Base-by-base conservation (phyloP, 352 stramenopile species). In the Globisporangium cystogenes region DNA sequence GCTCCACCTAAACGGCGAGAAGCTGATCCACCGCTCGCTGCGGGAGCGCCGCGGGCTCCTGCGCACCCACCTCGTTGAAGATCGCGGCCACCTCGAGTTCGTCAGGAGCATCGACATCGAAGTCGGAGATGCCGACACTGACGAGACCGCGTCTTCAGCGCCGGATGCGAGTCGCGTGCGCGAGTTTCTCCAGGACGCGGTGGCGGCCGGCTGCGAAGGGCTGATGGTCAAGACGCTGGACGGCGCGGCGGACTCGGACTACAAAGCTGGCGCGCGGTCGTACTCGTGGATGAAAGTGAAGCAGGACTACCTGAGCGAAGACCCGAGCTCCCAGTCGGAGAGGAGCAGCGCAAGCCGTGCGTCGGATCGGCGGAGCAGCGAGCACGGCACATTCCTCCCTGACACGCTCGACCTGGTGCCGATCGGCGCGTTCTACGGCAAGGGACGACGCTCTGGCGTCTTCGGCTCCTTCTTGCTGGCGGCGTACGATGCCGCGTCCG, bases 401-500 rank as follows among this genome's bases (percentile, higher is more conserved):
- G 82, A 93, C 51, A 89, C 96, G 18, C 79, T 99, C 23, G 98
- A 99, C 72, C 76, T 99, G 31, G 96, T 99, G n/a, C 96, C 96
- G 1, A 90, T 99, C 48, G 98, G 95, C 2, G 98, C 95, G 5
- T 99, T 98, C 68, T 86, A 98, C 56, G 98, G 98, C 35, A 90
- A 92, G 66, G 88, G 96, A 1, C 98, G 98, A 49, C 83, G 96
- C 29, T 93, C 90, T 7, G 96, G 96, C 11, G 82, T 93, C 18
- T 99, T 98, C 73, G 98, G 98, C 1, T 98, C 97, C 16, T 99
- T 99, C 65, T 73, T 99, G 3, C 79, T 99, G 58, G 98, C 97
- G 20, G 97, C 90, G 44, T 99, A 98, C 68, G 95, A 99, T 62
- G 65, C 86, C 8, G 78, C 87, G 3, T 87, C 76, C 7, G 93